phyloP scores from a whole-genome alignment of 2,329 filamentous ascomycete species.

The Colletotrichum lini region DNA sequence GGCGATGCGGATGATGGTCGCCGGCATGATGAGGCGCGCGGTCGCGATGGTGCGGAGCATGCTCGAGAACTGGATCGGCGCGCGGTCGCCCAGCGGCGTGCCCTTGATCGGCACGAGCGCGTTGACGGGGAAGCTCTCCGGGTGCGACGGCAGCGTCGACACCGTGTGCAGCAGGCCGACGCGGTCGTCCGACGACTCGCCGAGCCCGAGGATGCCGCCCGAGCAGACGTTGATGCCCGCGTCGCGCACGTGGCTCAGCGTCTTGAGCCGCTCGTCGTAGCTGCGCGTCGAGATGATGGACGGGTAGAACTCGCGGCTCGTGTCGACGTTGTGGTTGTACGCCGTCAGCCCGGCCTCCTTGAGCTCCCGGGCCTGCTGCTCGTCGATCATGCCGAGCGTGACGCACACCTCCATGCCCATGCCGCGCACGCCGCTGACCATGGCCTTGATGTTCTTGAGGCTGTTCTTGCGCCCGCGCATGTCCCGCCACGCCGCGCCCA shows the following conservation, averaged over 20 bases:
- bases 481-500: slow-evolving; percentile 94
- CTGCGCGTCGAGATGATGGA: slow-evolving; percentile 86
- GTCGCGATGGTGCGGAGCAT: slow-evolving; percentile 88
- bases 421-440: slow-evolving; percentile 84
- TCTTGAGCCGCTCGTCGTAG: slow-evolving; percentile 89
- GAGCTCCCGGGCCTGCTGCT: slow-evolving; percentile 83
- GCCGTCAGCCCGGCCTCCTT: slow-evolving; percentile 88
- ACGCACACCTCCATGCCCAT: slow-evolving; percentile 94
- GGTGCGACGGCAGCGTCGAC: slow-evolving; percentile 83
- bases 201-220: slow-evolving; percentile 88
- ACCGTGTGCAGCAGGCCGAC: slow-evolving; percentile 88
- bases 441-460: slow-evolving; percentile 86
- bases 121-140: slow-evolving; percentile 93
- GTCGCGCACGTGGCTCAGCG: slow-evolving; percentile 83
- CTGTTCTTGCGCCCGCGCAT: slow-evolving; percentile 92
- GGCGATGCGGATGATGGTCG: slow-evolving; percentile 88
- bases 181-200: slow-evolving; percentile 84
- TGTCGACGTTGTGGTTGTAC: slow-evolving; percentile 96
- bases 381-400: slow-evolving; percentile 94
- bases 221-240: slow-evolving; percentile 93
- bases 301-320: slow-evolving; percentile 89
- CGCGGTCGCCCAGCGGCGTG: slow-evolving; percentile 83
- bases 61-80: slow-evolving; percentile 81
- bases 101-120: slow-evolving; percentile 92
- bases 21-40: slow-evolving; percentile 85